Percentiles rank a stretch among this genome's conserved stretches.
These are phyloP conservation scores for Ceratocystis smalleyi DNA, from an alignment of 2,329 filamentous ascomycete genomes.

Conservation along the genomic window DNA sequence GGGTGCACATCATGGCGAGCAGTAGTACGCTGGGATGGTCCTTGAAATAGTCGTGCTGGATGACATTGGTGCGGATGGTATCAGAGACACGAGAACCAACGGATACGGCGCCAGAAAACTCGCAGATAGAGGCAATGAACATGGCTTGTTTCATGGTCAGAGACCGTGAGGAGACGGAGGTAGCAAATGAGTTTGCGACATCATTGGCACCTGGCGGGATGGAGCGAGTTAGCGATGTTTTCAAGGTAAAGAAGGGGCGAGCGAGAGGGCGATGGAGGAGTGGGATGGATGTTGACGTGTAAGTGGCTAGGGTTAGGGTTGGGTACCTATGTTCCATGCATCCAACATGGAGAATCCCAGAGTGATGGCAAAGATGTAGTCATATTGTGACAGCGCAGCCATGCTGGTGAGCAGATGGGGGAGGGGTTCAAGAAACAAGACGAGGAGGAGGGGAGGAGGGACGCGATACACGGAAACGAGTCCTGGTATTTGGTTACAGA, in stretches of 20 bases:
- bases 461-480: not conserved
- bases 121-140: constrained; percentile 29
- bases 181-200: constrained; percentile 35
- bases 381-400: constrained; percentile 32
- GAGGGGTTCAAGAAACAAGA: not conserved
- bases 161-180: constrained; percentile 32
- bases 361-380: constrained; percentile 41
- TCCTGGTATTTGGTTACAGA: constrained; percentile 1
- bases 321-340: constrained; percentile 41
- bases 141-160: constrained; percentile 34
- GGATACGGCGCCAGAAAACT: constrained; percentile 30
- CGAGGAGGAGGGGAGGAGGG: not conserved
- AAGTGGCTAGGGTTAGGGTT: not conserved
- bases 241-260: too few species aligned
- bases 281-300: not conserved
- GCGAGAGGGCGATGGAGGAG: not conserved
- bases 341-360: constrained; percentile 42
- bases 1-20: constrained; percentile 39
- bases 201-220: constrained; percentile 30
- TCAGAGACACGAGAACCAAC: constrained; percentile 27
- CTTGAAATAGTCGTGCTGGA: constrained; percentile 30
- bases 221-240: not conserved
- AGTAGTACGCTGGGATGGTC: constrained; percentile 33
- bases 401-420: constrained; percentile 19
- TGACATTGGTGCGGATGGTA: constrained; percentile 33